Base-by-base conservation (phyloP, 768 basidiomycete genomes). In the Boletus vermiculosoides region DNA sequence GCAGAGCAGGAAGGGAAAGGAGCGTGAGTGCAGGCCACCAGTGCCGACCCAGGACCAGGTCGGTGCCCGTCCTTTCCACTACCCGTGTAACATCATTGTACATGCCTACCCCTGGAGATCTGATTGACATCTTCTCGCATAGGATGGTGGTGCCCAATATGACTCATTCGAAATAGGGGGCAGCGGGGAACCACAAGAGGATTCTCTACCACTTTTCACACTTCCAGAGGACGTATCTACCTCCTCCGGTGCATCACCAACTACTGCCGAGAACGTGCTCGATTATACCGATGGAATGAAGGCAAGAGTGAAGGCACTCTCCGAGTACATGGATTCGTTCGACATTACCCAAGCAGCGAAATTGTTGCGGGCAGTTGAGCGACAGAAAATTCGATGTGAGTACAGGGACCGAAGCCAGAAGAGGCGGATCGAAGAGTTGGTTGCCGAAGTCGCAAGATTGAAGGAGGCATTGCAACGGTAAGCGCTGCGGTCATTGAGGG, bases 241-340 rank as follows among this genome's bases (percentile, higher is more conserved):
- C 4, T 41, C 40, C 5, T 34, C 66, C 11, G 56, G 63, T 20
- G 59, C 37, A 28, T 68, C 67, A 15, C 68, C 67, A 10, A 70
- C 67, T 0, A 59, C 12, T 18, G 67, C 66, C 3, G 67, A 70
- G 31, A 68, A 68, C 34, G 58, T 70, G 37, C 53, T 71, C 5
- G 67, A 68, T 47, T 68, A 61, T n/a, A 50, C 55, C 2, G 56
- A 58, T 8, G 67, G 69, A 16, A 22, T 66, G 45, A 68, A 55
- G 48, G 53, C 12, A 9, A 60, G 66, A 41, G 58, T 70, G 46
- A 70, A 66, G 49, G 61, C 54, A 4, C 59, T 68, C 30, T 56
- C 54, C 2, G 65, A 66, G 46, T 68, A 68, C 36, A 61, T 70
- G 68, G 55, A 61, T n/a, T 68, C 67, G 30, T 70, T 70, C 50